phyloP scores from a whole-genome alignment of 2,329 filamentous ascomycete genomes.

The Verticillium tricorpus region DNA sequence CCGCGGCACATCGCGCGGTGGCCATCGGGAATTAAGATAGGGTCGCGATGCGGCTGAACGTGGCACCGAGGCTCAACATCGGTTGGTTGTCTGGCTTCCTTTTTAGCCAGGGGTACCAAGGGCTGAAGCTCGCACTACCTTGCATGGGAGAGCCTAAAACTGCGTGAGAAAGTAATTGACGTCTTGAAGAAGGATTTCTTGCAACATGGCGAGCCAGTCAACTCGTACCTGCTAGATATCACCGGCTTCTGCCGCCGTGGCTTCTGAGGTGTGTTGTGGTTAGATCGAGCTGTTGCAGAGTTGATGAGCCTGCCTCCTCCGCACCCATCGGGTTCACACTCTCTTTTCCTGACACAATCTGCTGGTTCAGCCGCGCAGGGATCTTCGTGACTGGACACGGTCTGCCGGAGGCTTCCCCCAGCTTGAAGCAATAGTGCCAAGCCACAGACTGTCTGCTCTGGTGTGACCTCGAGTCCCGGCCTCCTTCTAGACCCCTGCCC shows the following conservation, averaged over 20 bases:
- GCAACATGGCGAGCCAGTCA: no score
- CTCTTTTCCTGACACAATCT: background rate
- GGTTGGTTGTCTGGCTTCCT: background rate
- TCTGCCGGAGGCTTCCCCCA: background rate
- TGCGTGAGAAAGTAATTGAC: no score
- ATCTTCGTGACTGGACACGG: background rate
- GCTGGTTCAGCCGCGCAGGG: background rate
- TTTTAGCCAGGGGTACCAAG: background rate
- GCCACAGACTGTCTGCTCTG: background rate
- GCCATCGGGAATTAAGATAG: background rate
- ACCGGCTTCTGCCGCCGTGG: no score
- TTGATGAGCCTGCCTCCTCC: no score
- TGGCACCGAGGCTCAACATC: background rate
- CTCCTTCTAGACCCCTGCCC: no score
- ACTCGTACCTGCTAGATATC: no score
- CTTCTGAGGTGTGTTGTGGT: no score
- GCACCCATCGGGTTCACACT: background rate
- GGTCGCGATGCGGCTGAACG: background rate
- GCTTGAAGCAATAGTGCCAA: background rate
- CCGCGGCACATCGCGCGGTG: background rate
- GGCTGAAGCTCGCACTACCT: background rate
- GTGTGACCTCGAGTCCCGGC: background rate
- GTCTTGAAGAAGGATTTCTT: no score
- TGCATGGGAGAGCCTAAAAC: background rate
- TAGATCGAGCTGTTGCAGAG: no score